phyloP scores from a whole-genome alignment of 352 stramenopile genomes.

The Saprolegnia parasitica region DNA sequence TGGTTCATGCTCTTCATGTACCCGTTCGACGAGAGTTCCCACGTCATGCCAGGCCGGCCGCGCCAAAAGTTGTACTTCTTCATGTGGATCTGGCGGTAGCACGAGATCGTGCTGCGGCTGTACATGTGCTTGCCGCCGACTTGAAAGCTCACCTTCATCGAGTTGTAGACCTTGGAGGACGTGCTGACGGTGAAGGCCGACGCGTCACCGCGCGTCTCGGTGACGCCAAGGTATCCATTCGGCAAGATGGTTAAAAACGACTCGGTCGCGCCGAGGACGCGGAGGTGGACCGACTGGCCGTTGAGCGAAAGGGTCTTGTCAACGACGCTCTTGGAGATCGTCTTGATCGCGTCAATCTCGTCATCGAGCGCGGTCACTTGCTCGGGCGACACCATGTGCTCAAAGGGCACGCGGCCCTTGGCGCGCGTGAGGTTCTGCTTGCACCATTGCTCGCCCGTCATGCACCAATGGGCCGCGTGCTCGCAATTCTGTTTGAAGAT shows the following conservation, averaged over 20 bases:
- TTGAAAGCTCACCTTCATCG: conserved; percentile 79
- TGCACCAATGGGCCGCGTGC: conserved; percentile 83
- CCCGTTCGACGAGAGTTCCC: conserved; percentile 76
- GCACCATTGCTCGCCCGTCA: conserved; percentile 86
- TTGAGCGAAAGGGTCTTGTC: conserved; percentile 62
- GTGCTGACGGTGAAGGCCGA: conserved; percentile 63
- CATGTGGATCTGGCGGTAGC: conserved; percentile 80
- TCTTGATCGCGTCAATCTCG: conserved; percentile 75
- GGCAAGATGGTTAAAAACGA: conserved; percentile 49
- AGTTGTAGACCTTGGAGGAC: conserved; percentile 81
- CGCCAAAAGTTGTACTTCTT: conserved; percentile 53
- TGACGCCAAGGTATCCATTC: conserved; percentile 51
- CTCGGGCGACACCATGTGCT: conserved; percentile 63
- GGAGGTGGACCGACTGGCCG: conserved; percentile 52
- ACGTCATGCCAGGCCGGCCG: conserved; percentile 64
- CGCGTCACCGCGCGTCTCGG: conserved; percentile 43
- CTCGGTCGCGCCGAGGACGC: conserved; percentile 56
- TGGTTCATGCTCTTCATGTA: conserved; percentile 87
- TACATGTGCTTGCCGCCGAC: conserved; percentile 76
- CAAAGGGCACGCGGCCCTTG: conserved; percentile 69
- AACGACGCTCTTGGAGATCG: conserved; percentile 56
- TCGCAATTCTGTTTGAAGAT: conserved; percentile 87
- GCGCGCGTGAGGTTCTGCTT: conserved; percentile 79
- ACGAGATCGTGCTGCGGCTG: conserved; percentile 76
- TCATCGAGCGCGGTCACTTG: conserved; percentile 66